These are phyloP conservation scores for maize (Zea mays) DNA, from an alignment of 176 grass and related monocot genomes.

Conservation along the genomic window DNA sequence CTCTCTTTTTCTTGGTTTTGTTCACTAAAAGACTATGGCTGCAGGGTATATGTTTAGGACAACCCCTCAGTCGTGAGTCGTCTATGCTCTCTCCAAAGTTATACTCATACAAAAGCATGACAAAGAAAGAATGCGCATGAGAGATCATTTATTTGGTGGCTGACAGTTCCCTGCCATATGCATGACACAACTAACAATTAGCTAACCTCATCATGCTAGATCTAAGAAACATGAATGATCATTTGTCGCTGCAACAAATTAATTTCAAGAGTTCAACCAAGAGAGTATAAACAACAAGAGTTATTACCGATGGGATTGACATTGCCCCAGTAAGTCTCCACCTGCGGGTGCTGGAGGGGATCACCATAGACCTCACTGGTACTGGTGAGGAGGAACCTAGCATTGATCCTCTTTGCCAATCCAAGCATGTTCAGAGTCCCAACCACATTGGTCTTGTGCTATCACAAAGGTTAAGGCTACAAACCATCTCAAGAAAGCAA, in stretches of 20 bases:
- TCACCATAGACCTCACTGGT: conserved; percentile 97
- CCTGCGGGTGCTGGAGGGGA: conserved; percentile 90
- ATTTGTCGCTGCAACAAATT: background rate
- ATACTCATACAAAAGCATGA: conserved; percentile 19
- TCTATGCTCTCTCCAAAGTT: too few relatives aligned
- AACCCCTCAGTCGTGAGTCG: conserved; percentile 12
- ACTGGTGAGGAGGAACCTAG: conserved; percentile 89
- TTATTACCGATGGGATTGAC: conserved; percentile 88
- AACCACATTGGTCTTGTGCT: conserved; percentile 94
- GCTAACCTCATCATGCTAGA: conserved; percentile 1
- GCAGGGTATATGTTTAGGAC: background rate
- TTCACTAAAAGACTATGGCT: background rate
- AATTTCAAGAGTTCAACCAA: background rate
- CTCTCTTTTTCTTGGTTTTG: conserved; percentile 10
- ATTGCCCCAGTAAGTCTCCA: conserved; percentile 99
- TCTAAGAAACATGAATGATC: conserved; percentile 1
- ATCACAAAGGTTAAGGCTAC: conserved; percentile 51
- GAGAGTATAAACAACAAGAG: conserved; percentile 8
- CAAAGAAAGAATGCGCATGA: conserved; percentile 17
- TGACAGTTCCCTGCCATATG: conserved; percentile 9
- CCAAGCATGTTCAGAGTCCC: conserved; percentile 97
- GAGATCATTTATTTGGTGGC: conserved; percentile 35
- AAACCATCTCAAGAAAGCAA: conserved; percentile 22
- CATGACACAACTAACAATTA: conserved; percentile 49
- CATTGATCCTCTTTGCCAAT: conserved; percentile 81